Evolutionary conservation across 192 early-diverging fungal genomes (phyloP).

Genomic region (Mortierella antarctica): DNA sequence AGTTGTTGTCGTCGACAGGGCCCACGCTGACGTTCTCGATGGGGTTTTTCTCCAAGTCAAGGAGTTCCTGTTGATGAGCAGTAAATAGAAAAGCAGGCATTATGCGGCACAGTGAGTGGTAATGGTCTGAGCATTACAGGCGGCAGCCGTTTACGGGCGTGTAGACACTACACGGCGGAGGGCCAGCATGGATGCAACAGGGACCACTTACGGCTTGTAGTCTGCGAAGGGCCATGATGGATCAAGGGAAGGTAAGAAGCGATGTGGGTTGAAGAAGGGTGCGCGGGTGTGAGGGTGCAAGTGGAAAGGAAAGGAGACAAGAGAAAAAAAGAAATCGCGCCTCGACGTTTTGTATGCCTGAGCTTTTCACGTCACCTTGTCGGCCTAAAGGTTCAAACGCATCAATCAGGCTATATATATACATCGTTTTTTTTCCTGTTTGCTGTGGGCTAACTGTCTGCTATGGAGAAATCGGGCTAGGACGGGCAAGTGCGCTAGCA

Average conservation of each 20-base stretch:
- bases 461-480: too few species aligned
- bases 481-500: too few species aligned
- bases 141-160: background rate
- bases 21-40: conserved; percentile 62
- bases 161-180: too few species aligned
- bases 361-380: too few species aligned
- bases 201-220: conserved; percentile 37
- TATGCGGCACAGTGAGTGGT: background rate
- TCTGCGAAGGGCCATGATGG: conserved; percentile 50
- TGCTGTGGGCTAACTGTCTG: too few species aligned
- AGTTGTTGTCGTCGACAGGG: conserved; percentile 66
- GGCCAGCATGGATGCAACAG: too few species aligned
- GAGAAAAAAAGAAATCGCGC: background rate
- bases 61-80: conserved; percentile 63
- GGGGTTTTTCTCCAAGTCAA: conserved; percentile 73
- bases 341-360: too few species aligned
- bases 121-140: background rate
- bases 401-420: too few species aligned
- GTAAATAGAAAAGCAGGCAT: background rate
- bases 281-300: background rate
- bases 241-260: too few species aligned
- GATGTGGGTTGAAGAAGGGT: too few species aligned
- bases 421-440: too few species aligned
- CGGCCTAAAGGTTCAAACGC: too few species aligned
- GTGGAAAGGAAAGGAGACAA: background rate